Evolutionary conservation across 2,329 filamentous ascomycete genomes (phyloP).

Genomic region (Macrophomina phaseolina): DNA sequence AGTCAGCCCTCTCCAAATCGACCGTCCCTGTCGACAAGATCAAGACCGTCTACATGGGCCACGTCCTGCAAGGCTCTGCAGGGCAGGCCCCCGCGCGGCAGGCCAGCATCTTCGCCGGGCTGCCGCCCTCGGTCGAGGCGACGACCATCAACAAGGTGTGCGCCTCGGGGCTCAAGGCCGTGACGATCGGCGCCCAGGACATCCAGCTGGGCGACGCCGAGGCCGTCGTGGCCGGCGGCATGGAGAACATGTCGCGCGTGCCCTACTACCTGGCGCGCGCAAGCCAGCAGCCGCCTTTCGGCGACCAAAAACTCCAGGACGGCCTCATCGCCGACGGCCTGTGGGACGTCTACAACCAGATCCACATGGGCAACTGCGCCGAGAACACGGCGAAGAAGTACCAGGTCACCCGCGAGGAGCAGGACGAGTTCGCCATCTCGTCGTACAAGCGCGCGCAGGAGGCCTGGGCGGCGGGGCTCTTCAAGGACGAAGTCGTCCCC

Average conservation of each 20-base stretch:
- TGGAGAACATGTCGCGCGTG: constrained; percentile 97
- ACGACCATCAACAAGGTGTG: constrained; percentile 98
- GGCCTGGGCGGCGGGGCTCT: constrained; percentile 82
- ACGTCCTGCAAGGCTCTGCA: constrained; percentile 81
- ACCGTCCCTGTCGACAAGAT: constrained; percentile 80
- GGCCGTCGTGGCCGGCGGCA: constrained; percentile 89
- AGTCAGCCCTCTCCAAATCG: constrained; percentile 85
- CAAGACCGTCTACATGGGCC: constrained; percentile 96
- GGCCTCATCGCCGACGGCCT: constrained; percentile 93
- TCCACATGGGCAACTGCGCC: constrained; percentile 98
- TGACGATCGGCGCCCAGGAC: constrained; percentile 87
- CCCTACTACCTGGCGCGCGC: constrained; percentile 88
- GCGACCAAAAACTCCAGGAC: constrained; percentile 85
- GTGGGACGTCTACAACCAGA: constrained; percentile 94
- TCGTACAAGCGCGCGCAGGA: constrained; percentile 89
- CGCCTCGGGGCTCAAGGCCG: constrained; percentile 91
- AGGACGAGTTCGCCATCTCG: constrained; percentile 88
- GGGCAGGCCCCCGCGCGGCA: constrained; percentile 94
- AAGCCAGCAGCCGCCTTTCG: constrained; percentile 83
- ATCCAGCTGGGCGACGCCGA: constrained; percentile 91
- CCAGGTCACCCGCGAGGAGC: constrained; percentile 78
- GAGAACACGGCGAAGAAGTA: constrained; percentile 93
- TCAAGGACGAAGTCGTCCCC: constrained; percentile 87
- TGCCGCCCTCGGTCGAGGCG: constrained; percentile 81
- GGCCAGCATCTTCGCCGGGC: constrained; percentile 84